These are phyloP conservation scores for Carpinus viminea DNA, from an alignment of 306 rosid species.

Conservation along the genomic window DNA sequence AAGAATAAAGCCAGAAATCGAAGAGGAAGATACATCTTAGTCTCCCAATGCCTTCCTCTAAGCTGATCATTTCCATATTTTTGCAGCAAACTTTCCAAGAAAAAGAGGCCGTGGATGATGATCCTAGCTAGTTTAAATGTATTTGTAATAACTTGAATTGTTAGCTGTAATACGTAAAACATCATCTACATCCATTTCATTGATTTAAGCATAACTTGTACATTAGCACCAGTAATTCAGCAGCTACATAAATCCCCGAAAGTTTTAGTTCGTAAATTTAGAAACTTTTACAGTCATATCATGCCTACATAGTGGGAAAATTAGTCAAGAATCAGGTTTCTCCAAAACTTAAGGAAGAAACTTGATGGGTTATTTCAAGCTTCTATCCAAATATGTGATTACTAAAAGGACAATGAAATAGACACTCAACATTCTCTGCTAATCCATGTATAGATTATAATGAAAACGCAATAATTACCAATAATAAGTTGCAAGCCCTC, in stretches of 20 bases:
- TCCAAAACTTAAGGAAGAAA: no score
- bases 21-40: not conserved
- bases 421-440: no score
- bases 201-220: constrained; percentile 8
- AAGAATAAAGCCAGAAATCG: constrained; percentile 15
- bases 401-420: no score
- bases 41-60: constrained; percentile 18
- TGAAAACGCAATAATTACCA: no score
- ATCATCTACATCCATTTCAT: constrained; percentile 11
- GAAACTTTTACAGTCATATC: no score
- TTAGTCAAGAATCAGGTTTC: no score
- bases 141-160: constrained; percentile 17
- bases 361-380: no score
- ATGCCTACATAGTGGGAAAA: no score
- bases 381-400: no score
- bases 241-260: not conserved
- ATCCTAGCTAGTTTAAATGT: constrained; percentile 20
- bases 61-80: not conserved
- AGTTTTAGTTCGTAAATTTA: not conserved
- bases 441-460: no score
- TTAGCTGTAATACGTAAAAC: constrained; percentile 8
- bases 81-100: constrained; percentile 23
- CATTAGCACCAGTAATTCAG: not conserved
- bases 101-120: constrained; percentile 26
- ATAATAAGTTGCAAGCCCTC: no score